phyloP scores from a whole-genome alignment of 2,329 filamentous ascomycete species.

The Arthrobotrys entomopaga region DNA sequence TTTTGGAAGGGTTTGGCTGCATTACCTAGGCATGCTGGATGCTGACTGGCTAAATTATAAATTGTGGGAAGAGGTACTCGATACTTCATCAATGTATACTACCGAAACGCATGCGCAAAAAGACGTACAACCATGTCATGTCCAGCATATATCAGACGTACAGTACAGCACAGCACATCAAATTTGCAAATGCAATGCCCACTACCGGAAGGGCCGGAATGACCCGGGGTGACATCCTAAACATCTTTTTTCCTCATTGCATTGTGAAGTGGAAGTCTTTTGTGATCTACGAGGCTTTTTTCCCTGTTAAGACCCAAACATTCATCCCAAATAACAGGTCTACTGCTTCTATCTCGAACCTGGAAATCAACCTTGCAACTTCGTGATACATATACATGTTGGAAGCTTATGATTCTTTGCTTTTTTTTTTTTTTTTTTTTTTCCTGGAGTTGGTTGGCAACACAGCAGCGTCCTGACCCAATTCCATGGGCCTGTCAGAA shows the following conservation, averaged over 20 bases:
- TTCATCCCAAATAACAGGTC: too few species aligned
- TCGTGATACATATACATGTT: too few species aligned
- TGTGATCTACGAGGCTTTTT: too few species aligned
- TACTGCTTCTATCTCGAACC: too few species aligned
- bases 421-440: constrained; percentile 3
- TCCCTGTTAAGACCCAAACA: too few species aligned
- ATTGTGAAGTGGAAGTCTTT: too few species aligned
- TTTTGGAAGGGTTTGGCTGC: neutral
- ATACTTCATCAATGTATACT: constrained; percentile 13
- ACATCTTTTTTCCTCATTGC: neutral
- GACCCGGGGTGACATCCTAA: constrained; percentile 32
- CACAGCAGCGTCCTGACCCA: neutral
- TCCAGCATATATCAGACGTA: constrained; percentile 28
- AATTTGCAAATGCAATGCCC: constrained; percentile 44
- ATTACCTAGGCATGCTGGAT: too few species aligned
- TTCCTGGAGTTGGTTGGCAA: neutral
- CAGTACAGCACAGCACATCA: too few species aligned
- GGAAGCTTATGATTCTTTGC: neutral
- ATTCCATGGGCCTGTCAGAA: constrained; percentile 7
- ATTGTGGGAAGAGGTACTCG: constrained; percentile 5
- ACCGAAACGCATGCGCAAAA: neutral
- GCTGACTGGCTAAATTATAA: constrained; percentile 1
- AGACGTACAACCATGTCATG: constrained; percentile 17
- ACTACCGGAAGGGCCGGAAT: constrained; percentile 41
- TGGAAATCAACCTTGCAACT: too few species aligned